Base-by-base conservation (phyloP, 192 early-diverging fungal species). In the Mortierella hygrophila region DNA sequence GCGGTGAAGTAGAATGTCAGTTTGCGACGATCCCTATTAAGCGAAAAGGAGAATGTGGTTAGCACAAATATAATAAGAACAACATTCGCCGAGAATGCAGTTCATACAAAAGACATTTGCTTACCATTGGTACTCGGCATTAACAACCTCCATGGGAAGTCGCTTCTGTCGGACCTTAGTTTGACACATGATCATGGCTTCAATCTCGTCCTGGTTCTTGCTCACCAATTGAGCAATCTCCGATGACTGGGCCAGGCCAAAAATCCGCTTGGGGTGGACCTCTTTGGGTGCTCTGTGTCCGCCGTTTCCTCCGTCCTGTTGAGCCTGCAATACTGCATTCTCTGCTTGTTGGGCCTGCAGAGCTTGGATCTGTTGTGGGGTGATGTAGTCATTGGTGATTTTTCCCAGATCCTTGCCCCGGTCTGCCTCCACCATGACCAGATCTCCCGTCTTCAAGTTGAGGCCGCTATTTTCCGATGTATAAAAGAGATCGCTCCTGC, bases 101-200 rank as follows among this genome's bases (percentile, higher is more conserved):
- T 5, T 40, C 54, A 18, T 52, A 0, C 71, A 68, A 32, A 38
- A 26, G 54, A 6, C 41, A 76, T 29, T 7, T 13, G 74, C 86
- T 80, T 87, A 96, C 96, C 98, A 99, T 90, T 99, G 98, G 82
- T 97, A 99, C 91, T 99, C 98, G 20, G 98, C 98, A 81, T 99
- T 96, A 1, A 97, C 96, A 29, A 99, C 95, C 80, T 96, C 93
- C 98, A 99, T 99, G 26, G 97, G 95, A 70, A 99, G 91, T 80
- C 94, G 94, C 89, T 95, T 96, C 78, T 97, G 95, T 74, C 94
- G 90, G 70, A 97, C 98, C 86, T 98, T 99, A 46, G 90, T 90
- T 83, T 97, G 97, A 83, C 97, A 99, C 40, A 97, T 91, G 40
- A 90, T 90, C 89, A 97, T 92, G 4, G 98, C 96, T 80, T 96